Evolutionary conservation across 2,329 filamentous ascomycete genomes (phyloP), one percentile per base, ranked within the genome.

Genomic region (Nothomitra cinnamomea): DNA sequence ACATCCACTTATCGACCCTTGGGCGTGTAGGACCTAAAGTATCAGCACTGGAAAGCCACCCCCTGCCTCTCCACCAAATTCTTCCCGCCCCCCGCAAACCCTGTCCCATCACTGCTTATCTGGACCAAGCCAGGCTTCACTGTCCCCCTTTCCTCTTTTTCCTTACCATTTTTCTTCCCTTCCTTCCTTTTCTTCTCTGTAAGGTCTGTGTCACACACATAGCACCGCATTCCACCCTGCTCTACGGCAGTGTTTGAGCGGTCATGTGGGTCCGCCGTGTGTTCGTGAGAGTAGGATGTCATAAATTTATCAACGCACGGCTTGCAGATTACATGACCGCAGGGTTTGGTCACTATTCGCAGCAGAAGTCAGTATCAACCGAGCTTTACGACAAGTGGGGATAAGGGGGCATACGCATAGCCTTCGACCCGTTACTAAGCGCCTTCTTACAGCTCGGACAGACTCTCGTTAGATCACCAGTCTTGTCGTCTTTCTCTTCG

Each of bases 301-400:
- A 95, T 82, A 66, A 96, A 94, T 62, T 88, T 85, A 53, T 82
- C 77, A 15, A 89, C 83, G 62, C 90, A 95, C 40, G 77, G 82
- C 61, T 85, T 83, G 67, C 90, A 98, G 21, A 95, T 68, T 0
- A 96, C 88, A 64, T 98, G 90, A 0, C 90, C 90, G 62, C 90
- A 98, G 0, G 86, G 85, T 64, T 87, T 89, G 1, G 86, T 82
- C 52, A 95, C 70, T 72, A 52, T 59, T 15, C 32, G 10, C 28
- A 32, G 28, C 28, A 32, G 5, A n/a, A 32, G 28, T 32, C 10
- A 32, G 28, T 5, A 32, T 32, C 28, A 4, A 32, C 28, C 10
- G 10, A 32, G 10, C 10, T 32, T 4, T 4, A 32, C 4, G 28
- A 32, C 4, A 52, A n/a, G 28, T 2, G 17, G 28, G 13, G 32